Evolutionary conservation across 176 grass and related monocot species (phyloP).

Genomic region (Chloris gayana): DNA sequence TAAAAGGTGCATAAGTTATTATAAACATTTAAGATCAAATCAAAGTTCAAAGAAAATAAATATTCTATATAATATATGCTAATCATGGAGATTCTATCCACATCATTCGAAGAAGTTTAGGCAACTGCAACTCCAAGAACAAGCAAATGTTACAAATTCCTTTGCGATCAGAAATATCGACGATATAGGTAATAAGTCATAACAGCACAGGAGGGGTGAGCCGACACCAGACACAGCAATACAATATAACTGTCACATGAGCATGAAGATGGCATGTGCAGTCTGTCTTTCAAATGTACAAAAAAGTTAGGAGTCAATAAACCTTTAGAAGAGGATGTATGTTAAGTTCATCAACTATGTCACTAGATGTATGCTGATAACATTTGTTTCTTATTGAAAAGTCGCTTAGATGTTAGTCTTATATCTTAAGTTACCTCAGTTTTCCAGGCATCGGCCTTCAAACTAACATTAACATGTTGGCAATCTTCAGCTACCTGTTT

Average conservation of each 20-base stretch:
- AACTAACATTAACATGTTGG: slow-evolving; percentile 90
- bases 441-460: slow-evolving; percentile 76
- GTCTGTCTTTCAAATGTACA: background rate
- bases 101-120: background rate
- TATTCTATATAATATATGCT: background rate
- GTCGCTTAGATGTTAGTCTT: background rate
- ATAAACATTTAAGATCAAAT: background rate
- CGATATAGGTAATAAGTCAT: background rate
- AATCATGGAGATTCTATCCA: slow-evolving; percentile 6
- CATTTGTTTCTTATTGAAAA: slow-evolving; percentile 12
- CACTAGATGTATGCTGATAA: background rate
- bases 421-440: slow-evolving; percentile 63
- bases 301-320: background rate
- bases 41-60: background rate
- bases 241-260: background rate
- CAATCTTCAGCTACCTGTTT: slow-evolving; percentile 83
- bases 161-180: slow-evolving; percentile 1
- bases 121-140: background rate
- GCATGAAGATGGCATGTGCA: slow-evolving; percentile 17
- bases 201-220: background rate
- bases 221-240: background rate
- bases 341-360: background rate
- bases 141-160: background rate
- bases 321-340: slow-evolving; percentile 7
- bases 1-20: background rate